Evolutionary conservation across 2,329 filamentous ascomycete species (phyloP), one percentile per base, ranked within the genome.

Genomic region (Teratosphaeria pseudoeucalypti): DNA sequence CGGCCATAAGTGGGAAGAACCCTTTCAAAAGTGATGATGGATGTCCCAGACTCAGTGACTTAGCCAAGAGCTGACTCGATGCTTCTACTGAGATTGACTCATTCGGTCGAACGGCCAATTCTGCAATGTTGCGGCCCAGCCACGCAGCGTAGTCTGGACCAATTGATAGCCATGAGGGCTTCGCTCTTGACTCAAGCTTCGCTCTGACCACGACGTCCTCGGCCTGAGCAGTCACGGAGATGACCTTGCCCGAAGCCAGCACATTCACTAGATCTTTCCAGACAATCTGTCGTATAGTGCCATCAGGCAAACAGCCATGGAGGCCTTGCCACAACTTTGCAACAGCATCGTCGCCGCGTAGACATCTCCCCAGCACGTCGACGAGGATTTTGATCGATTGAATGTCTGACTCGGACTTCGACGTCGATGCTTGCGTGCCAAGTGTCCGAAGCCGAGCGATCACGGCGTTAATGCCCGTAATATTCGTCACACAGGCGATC

Each of bases 391-490:
- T 58, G 66, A 58, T 32, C 34, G 11, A 26, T 3, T 14, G 1
- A 27, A n/a, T 26, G n/a, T 32, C 32, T 12, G 49, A 19, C 1
- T 14, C n/a, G 4, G 32, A 16, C 26, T 26, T 56, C 23, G 32
- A 23, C 12, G 34, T 26, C 54, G 37, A 43, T 43, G 47, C 16
- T 29, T 32, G 10, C 6, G 32, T 32, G 2, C 34, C 10, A 34
- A 9, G 58, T 11, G 52, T 23, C 16, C 83, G 85, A 34, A 95
- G 75, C 57, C 87, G 84, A n/a, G 85, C 80, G 10, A 91, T 72
- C 32, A 92, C 70, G n/a, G 89, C 87, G 62, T 90, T 92, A 34
- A 96, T 73, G 0, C 91, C 92, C 2, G 86, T 81, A 16, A 94
- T 78, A 68, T 85, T 96, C 59, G 80, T 81, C 5, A 99, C 75